Evolutionary conservation across 352 stramenopile genomes (phyloP).

Genomic region (Lagenidium sp.): DNA sequence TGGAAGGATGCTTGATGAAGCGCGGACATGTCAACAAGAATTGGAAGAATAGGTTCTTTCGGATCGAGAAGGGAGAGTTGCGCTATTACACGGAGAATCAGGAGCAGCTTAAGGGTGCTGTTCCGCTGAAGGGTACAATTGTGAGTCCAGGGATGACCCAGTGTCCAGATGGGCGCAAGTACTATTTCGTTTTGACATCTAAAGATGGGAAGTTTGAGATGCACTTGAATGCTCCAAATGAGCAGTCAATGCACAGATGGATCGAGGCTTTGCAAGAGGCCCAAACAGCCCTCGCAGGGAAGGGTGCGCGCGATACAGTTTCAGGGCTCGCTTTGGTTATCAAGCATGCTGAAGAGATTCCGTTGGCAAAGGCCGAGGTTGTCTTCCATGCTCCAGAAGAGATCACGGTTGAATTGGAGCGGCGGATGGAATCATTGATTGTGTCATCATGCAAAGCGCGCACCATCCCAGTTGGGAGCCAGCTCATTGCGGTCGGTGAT

Average conservation of each 20-base stretch:
- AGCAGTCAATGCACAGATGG: slow-evolving; percentile 81
- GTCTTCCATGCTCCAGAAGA: slow-evolving; percentile 49
- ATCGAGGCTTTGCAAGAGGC: slow-evolving; percentile 80
- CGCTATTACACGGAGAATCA: slow-evolving; percentile 82
- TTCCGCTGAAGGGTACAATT: slow-evolving; percentile 69
- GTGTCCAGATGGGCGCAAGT: slow-evolving; percentile 66
- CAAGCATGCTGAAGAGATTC: slow-evolving; percentile 73
- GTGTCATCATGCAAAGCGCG: slow-evolving; percentile 42
- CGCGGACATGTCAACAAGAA: slow-evolving; percentile 81
- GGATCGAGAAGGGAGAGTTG: slow-evolving; percentile 71
- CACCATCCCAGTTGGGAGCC: slow-evolving; percentile 51
- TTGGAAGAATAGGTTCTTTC: slow-evolving; percentile 87
- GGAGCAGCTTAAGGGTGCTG: slow-evolving; percentile 55
- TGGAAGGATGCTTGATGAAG: slow-evolving; percentile 79
- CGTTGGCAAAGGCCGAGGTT: slow-evolving; percentile 49
- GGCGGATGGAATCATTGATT: slow-evolving; percentile 65
- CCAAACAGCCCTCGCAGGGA: slow-evolving; percentile 41
- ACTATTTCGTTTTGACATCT: slow-evolving; percentile 82
- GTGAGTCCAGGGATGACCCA: slow-evolving; percentile 80
- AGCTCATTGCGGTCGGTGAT: slow-evolving; percentile 56
- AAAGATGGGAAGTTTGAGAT: slow-evolving; percentile 80
- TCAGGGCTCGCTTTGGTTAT: slow-evolving; percentile 58
- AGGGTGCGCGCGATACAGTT: slow-evolving; percentile 42
- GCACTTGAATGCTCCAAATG: slow-evolving; percentile 74
- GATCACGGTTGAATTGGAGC: slow-evolving; percentile 65